These are phyloP conservation scores for Celoporthe dispersa DNA, from an alignment of 2,329 filamentous ascomycete species.

Conservation along the genomic window DNA sequence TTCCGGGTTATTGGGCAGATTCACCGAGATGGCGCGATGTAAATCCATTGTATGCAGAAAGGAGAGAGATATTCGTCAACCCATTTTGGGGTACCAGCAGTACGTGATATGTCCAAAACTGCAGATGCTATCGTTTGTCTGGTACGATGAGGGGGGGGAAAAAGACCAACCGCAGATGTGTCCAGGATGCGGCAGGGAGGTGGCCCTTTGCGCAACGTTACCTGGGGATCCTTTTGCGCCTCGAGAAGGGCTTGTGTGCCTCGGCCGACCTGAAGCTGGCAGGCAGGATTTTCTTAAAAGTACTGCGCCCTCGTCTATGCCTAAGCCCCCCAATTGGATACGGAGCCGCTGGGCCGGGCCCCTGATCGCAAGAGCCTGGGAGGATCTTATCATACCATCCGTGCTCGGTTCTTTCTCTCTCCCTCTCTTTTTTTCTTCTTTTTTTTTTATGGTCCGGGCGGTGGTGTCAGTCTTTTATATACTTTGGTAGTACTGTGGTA, in stretches of 20 bases:
- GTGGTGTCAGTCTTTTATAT: neutral
- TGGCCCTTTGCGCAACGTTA: neutral
- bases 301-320: neutral
- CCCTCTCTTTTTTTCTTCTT: too few relatives aligned
- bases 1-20: neutral
- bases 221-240: neutral
- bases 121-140: neutral
- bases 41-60: neutral
- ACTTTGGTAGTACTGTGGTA: neutral
- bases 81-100: neutral
- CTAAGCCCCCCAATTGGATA: neutral
- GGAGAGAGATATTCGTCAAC: neutral
- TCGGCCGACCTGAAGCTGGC: neutral
- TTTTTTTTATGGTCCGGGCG: too few relatives aligned
- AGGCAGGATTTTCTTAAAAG: neutral
- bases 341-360: neutral
- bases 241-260: neutral
- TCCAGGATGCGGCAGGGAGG: neutral
- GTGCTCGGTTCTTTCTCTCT: neutral
- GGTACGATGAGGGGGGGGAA: neutral
- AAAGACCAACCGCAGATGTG: neutral
- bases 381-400: neutral
- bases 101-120: neutral
- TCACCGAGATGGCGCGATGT: slow-evolving; percentile 11
- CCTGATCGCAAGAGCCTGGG: neutral